Base-by-base conservation (phyloP, 2,329 filamentous ascomycete genomes). In the Sclerotinia spermophila region DNA sequence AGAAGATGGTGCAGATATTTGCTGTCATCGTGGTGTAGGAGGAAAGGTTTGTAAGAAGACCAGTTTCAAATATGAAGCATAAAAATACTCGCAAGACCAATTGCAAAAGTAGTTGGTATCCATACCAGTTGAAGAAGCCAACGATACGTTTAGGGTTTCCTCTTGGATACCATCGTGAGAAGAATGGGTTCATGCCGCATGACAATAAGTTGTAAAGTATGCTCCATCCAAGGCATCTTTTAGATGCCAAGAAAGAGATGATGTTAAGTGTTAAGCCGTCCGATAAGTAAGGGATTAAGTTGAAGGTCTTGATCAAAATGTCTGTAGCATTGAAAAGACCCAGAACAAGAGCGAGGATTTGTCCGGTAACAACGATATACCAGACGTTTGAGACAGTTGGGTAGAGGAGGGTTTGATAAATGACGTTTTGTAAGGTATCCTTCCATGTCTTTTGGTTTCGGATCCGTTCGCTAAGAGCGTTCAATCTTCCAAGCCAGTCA, bases 151-250 rank as follows among this genome's bases (percentile, higher is more conserved):
- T 84, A 40, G 83, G 86, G 77, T 45, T 84, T 82, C 5, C 85
- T 86, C 75, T 89, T 66, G 62, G 62, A 30, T 66, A 33, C 62
- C 62, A 66, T 53, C 62, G 84, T 45, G 86, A 84, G 74, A 92
- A 86, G 71, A 85, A 86, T 0, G 89, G 89, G 73, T 92, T 92
- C 90, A 90, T 92, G 85, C 88, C 90, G 19, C 85, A 80, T 4
- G 88, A 85, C 27, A 85, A 75, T 3, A 87, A 74, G 48, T 85
- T 85, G 19, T 84, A 80, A 67, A 80, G 75, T 30, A 90, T 79
- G 30, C 85, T 82, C 76, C 83, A 83, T 67, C 82, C 82, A 75
- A 76, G 68, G 68, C 68, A 74, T 38, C n/a, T 61, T 15, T 70
- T 71, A 19, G 72, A 73, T 2, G 60, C 71, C 5, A 71, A 67